These are phyloP conservation scores for Aspergillus clavatus DNA, from an alignment of 2,329 filamentous ascomycete species.

Conservation along the genomic window DNA sequence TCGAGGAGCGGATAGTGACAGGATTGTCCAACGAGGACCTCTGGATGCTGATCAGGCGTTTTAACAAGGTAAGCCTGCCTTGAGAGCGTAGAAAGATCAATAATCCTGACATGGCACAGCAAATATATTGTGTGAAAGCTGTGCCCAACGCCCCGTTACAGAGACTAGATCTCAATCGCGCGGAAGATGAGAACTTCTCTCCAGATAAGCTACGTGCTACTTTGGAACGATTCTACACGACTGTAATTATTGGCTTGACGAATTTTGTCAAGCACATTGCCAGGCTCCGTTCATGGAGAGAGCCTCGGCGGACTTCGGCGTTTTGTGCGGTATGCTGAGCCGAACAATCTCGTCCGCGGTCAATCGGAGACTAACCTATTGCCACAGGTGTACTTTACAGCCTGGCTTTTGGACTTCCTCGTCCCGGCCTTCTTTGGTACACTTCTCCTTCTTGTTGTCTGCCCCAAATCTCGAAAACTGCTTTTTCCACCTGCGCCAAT, in stretches of 20 bases:
- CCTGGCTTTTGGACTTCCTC: slow-evolving; percentile 71
- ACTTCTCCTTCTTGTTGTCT: slow-evolving; percentile 61
- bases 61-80: slow-evolving; percentile 59
- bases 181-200: slow-evolving; percentile 76
- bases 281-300: slow-evolving; percentile 72
- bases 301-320: slow-evolving; percentile 60
- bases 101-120: slow-evolving; percentile 36
- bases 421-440: slow-evolving; percentile 56
- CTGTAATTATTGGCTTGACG: slow-evolving; percentile 64
- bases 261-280: slow-evolving; percentile 67
- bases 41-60: slow-evolving; percentile 66
- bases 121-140: slow-evolving; percentile 68
- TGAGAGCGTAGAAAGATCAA: background rate
- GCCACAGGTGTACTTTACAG: slow-evolving; percentile 50
- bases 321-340: slow-evolving; percentile 53
- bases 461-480: slow-evolving; percentile 55
- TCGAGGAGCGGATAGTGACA: slow-evolving; percentile 52
- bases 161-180: slow-evolving; percentile 71
- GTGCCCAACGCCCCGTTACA: slow-evolving; percentile 56
- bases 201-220: slow-evolving; percentile 76
- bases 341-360: background rate
- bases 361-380: background rate
- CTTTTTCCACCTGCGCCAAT: slow-evolving; percentile 76
- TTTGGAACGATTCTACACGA: slow-evolving; percentile 76
- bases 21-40: slow-evolving; percentile 68